Percentiles rank a stretch among this genome's conserved stretches.
Evolutionary conservation across 345 rosid species (phyloP).

Genomic region (Xanthoceras sorbifolium): DNA sequence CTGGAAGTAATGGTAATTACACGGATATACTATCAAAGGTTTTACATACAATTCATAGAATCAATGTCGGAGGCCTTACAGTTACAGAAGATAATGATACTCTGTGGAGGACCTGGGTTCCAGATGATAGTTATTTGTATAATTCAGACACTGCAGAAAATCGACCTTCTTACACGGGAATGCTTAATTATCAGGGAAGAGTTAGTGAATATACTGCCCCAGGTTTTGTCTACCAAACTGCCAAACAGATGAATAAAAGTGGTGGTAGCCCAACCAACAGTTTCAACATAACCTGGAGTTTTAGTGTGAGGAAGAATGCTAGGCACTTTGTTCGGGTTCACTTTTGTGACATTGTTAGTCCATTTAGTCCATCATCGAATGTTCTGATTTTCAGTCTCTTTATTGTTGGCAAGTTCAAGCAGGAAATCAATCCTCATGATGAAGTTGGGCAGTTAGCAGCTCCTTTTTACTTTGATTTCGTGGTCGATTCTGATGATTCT

Average conservation of each 20-base stretch:
- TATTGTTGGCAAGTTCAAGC: slow-evolving; percentile 27
- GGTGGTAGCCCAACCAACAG: too few species aligned
- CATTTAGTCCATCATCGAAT: not conserved
- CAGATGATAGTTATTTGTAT: slow-evolving; percentile 34
- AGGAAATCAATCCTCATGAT: slow-evolving; percentile 20
- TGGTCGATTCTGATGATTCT: slow-evolving; percentile 44
- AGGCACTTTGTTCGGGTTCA: slow-evolving; percentile 51
- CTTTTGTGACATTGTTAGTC: slow-evolving; percentile 52
- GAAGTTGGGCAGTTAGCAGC: rapidly evolving
- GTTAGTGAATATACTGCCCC: slow-evolving; percentile 41
- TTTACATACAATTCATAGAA: slow-evolving; percentile 36
- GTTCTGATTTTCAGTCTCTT: slow-evolving; percentile 34
- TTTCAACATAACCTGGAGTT: slow-evolving; percentile 51
- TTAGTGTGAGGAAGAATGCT: slow-evolving; percentile 38
- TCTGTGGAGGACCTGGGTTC: slow-evolving; percentile 46
- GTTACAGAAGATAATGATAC: slow-evolving; percentile 35
- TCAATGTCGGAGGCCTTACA: slow-evolving; percentile 47
- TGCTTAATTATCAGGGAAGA: slow-evolving; percentile 5
- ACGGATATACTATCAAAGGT: slow-evolving; percentile 23
- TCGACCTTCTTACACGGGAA: rapidly evolving
- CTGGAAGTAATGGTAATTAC: not conserved
- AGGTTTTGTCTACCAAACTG: slow-evolving; percentile 41
- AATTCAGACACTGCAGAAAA: slow-evolving; percentile 23
- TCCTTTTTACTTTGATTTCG: slow-evolving; percentile 50
- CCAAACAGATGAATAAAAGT: slow-evolving; percentile 29